These are phyloP conservation scores for Pelagomonas calceolata DNA, from an alignment of 108 stramenopile species.

Conservation along the genomic window DNA sequence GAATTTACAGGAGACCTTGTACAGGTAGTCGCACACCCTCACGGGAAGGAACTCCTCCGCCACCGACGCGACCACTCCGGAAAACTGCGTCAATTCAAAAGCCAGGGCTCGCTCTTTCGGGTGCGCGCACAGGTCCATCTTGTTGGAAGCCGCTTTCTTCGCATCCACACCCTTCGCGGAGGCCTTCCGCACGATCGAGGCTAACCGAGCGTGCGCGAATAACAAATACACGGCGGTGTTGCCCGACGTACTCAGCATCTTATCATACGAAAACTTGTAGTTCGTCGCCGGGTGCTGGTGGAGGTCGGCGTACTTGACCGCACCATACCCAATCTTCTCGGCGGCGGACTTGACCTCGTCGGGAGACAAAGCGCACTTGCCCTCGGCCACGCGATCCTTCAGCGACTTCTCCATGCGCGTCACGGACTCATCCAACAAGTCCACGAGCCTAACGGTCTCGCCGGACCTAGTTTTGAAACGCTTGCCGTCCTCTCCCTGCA, in stretches of 20 bases:
- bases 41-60: constrained; percentile 77
- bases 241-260: constrained; percentile 95
- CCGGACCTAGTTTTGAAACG: constrained; percentile 95
- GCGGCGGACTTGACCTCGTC: constrained; percentile 77
- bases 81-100: constrained; percentile 64
- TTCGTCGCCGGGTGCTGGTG: constrained; percentile 87
- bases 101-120: constrained; percentile 84
- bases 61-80: constrained; percentile 65
- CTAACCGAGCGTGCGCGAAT: constrained; percentile 92
- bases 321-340: constrained; percentile 91
- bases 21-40: constrained; percentile 89
- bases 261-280: constrained; percentile 97
- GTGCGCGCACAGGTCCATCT: constrained; percentile 44
- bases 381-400: constrained; percentile 55
- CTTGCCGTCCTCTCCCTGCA: constrained; percentile 93
- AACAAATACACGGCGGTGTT: constrained; percentile 97
- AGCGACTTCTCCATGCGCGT: constrained; percentile 69
- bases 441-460: constrained; percentile 93
- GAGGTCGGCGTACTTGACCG: constrained; percentile 98
- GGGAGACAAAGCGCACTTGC: constrained; percentile 54
- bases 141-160: constrained; percentile 45
- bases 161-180: constrained; percentile 62
- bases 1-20: constrained; percentile 69
- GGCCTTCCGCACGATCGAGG: constrained; percentile 85
- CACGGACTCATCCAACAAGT: constrained; percentile 89